Percentiles rank a stretch among this genome's conserved stretches.
Evolutionary conservation across 1,284 basidiomycete species (phyloP).

Genomic region (Paramarasmius palmivorus): DNA sequence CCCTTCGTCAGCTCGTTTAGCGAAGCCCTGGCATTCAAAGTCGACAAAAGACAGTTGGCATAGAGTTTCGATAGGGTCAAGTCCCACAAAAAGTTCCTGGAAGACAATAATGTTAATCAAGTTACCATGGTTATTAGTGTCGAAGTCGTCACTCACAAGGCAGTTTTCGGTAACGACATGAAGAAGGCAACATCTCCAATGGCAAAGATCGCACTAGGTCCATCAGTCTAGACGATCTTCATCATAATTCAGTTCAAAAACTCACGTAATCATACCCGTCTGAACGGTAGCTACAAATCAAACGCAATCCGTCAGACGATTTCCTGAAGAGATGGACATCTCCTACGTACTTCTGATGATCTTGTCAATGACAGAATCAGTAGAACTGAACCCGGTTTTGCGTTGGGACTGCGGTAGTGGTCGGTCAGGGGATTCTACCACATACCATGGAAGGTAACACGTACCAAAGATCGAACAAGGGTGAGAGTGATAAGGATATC

Average conservation of each 20-base stretch:
- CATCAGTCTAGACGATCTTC: background rate
- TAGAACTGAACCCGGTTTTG: conserved; percentile 43
- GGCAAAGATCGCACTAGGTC: conserved; percentile 35
- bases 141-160: conserved; percentile 17
- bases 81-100: conserved; percentile 27
- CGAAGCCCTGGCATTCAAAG: conserved; percentile 22
- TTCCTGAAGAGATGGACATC: background rate
- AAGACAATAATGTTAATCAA: background rate
- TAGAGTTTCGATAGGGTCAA: conserved; percentile 25
- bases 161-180: conserved; percentile 32
- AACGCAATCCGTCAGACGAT: background rate
- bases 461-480: conserved; percentile 44
- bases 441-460: conserved; percentile 12
- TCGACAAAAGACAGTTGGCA: conserved; percentile 28
- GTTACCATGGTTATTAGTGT: background rate
- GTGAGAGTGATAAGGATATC: conserved; percentile 48
- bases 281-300: conserved; percentile 42
- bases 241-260: conserved; percentile 4
- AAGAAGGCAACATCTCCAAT: conserved; percentile 47
- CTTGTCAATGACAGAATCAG: conserved; percentile 44
- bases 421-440: background rate
- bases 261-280: conserved; percentile 46
- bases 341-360: conserved; percentile 41
- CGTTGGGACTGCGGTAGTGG: conserved; percentile 33
- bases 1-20: conserved; percentile 1